Evolutionary conservation across 495 filamentous ascomycete species (phyloP).

Genomic region (Penicillium herquei): DNA sequence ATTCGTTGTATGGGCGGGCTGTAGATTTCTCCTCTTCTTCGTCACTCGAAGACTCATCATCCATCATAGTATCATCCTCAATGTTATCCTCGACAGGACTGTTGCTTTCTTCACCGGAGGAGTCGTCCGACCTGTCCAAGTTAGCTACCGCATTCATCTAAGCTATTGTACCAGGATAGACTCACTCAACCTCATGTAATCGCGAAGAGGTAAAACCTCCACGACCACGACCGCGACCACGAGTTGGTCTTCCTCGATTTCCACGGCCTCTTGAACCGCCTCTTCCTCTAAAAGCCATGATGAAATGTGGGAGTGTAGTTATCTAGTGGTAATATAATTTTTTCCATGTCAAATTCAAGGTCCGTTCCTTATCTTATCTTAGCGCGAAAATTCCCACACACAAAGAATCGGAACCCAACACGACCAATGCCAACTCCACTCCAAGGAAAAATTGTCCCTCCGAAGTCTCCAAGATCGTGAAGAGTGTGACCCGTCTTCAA

Average conservation of each 20-base stretch:
- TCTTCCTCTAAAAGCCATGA: conserved; percentile 28
- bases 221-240: conserved; percentile 29
- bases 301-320: conserved; percentile 3
- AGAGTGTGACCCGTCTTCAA: conserved; percentile 6
- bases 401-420: conserved; percentile 44
- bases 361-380: conserved; percentile 51
- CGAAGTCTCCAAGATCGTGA: conserved; percentile 15
- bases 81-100: conserved; percentile 22
- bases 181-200: conserved; percentile 43
- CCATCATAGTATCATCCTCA: conserved; percentile 27
- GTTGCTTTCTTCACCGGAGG: conserved; percentile 27
- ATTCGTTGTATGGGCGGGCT: conserved; percentile 58
- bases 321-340: conserved; percentile 6
- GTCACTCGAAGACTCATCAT: conserved; percentile 43
- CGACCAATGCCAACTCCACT: conserved; percentile 23
- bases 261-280: conserved; percentile 20
- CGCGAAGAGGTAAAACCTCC: conserved; percentile 38
- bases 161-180: background rate
- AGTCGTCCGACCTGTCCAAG: conserved; percentile 31
- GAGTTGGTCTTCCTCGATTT: conserved; percentile 19
- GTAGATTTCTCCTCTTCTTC: conserved; percentile 45
- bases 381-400: conserved; percentile 52
- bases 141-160: background rate
- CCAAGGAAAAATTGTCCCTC: conserved; percentile 34
- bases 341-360: background rate